Base-by-base conservation (phyloP, 192 early-diverging fungal species). In the Martensiomyces pterosporus region DNA sequence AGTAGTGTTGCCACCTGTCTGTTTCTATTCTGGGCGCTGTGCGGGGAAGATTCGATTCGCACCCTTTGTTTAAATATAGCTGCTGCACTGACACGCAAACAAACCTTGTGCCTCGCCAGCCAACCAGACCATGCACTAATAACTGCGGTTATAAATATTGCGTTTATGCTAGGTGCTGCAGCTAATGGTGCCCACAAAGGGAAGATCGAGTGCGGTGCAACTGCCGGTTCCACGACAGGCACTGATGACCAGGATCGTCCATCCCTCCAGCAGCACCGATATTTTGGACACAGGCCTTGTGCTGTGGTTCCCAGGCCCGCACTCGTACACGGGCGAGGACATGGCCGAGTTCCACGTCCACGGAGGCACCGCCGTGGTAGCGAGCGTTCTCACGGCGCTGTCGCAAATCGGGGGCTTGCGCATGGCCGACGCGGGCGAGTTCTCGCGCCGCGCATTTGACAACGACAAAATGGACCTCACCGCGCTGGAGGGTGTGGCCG, bases 241-340 rank as follows among this genome's bases (percentile, higher is more conserved):
- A 14, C 36, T 25, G 17, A 23, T 65, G 23, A 24, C 47, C 13
- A 50, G 41, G 18, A 47, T 67, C 14, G 60, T 45, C 9, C 42
- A 58, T 37, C 62, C 68, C 1, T 72, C 76, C 24, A 57, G 52
- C 24, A 53, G 67, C 9, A 37, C 43, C 0, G 61, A 79, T 19
- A 43, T 78, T 1, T 43, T 89, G 21, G 87, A 89, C 45, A 75
- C 69, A 12, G 84, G 78, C 2, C 18, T 71, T 12, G 52, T 56
- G 36, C 26, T 71, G 25, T 71, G 52, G 51, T 60, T 71, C 17
- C 56, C 67, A 0, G 39, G 39, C 2, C 87, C 84, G 0, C 67
- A 66, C 12, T 86, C 85, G 13, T 90, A 79, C 39, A 90, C 88
- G 0, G 86, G 88, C 8, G 85, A 90, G 41, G 85, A 88, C 55